Conservation (phyloP, 331 rosid species). For the Quercus lobata region DNA sequence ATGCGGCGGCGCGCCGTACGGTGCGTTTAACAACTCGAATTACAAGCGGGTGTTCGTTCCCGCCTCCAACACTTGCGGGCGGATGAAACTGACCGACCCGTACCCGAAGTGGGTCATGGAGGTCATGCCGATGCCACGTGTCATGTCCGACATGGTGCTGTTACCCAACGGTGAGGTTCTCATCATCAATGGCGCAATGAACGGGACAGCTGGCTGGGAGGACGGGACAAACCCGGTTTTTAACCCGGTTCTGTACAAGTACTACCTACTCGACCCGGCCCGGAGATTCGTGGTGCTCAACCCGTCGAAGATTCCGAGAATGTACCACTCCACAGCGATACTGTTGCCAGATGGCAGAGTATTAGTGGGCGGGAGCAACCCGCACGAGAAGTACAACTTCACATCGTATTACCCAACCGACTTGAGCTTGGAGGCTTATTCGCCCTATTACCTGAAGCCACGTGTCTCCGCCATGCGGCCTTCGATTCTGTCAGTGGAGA, state of each 20-base stretch:
- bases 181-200: constrained; percentile 61
- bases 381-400: constrained; percentile 54
- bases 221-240: constrained; percentile 47
- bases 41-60: constrained; percentile 15
- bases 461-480: constrained; percentile 21
- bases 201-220: constrained; percentile 82
- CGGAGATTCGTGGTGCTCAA: constrained; percentile 36
- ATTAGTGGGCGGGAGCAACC: constrained; percentile 86
- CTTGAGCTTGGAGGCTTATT: constrained; percentile 58
- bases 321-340: constrained; percentile 74
- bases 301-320: constrained; percentile 37
- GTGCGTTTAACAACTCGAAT: constrained; percentile 36
- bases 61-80: constrained; percentile 57
- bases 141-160: constrained; percentile 68
- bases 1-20: constrained; percentile 66
- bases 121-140: constrained; percentile 62
- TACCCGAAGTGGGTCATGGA: constrained; percentile 64
- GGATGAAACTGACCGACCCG: constrained; percentile 47
- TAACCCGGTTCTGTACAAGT: constrained; percentile 44
- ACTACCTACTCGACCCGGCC: constrained; percentile 6
- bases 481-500: constrained; percentile 36
- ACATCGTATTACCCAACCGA: constrained; percentile 52
- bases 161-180: constrained; percentile 58
- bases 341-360: constrained; percentile 61
- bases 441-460: constrained; percentile 50